Conservation (phyloP, 148 eudicot genomes). For the Rhododendron henanense region DNA sequence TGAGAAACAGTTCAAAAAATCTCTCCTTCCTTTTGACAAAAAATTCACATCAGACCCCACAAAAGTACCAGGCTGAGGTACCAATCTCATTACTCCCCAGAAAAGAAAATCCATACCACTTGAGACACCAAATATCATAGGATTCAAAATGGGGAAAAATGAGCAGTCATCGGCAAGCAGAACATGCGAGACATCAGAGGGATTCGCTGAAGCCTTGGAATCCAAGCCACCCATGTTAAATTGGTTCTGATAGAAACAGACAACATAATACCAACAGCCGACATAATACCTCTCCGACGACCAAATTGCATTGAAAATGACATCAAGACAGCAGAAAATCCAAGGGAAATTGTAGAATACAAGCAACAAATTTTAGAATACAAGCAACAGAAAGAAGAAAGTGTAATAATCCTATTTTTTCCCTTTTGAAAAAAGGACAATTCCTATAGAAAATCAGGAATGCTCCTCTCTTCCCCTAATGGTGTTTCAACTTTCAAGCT, state of each 20-base stretch:
- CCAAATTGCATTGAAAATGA: background rate
- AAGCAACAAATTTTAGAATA: background rate
- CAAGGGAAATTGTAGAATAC: background rate
- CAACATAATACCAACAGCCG: background rate
- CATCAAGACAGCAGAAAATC: background rate
- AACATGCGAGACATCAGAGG: background rate
- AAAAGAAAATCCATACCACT: background rate
- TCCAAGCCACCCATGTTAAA: background rate
- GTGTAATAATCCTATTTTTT: background rate
- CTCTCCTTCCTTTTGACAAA: background rate
- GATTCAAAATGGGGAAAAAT: background rate
- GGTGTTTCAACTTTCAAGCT: slow-evolving; percentile 1
- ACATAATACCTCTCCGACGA: background rate
- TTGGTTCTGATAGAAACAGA: background rate
- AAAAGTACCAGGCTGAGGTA: background rate
- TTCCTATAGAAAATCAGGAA: background rate
- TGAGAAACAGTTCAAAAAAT: background rate
- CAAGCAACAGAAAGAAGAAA: background rate
- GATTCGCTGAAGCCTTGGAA: background rate
- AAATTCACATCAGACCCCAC: background rate
- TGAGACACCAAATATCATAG: background rate
- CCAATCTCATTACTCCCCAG: background rate
- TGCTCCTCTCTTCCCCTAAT: background rate
- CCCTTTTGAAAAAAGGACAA: background rate
- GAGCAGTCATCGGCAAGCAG: background rate